These are phyloP conservation scores for Trichosporon asahii DNA, from an alignment of 1,284 basidiomycete genomes.

Conservation along the genomic window DNA sequence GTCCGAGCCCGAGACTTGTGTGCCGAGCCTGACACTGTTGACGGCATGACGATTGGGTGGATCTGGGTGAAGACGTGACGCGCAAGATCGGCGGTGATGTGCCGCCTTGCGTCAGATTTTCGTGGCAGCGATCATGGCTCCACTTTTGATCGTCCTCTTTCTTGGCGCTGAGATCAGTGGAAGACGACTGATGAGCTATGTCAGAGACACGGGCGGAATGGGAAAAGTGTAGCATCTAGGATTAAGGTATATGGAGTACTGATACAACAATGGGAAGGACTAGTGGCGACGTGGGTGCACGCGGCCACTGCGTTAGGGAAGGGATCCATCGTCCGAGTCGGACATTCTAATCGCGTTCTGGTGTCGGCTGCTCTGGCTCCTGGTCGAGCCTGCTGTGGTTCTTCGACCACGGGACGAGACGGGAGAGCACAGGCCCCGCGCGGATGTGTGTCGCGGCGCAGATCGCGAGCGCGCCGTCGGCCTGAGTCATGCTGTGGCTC, in stretches of 20 bases:
- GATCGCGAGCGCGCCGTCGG: conserved; percentile 13
- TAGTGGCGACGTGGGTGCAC: no score
- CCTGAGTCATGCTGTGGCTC: conserved; percentile 1
- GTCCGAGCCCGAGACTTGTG: no score
- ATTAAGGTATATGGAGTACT: not conserved
- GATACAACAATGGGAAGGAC: not conserved
- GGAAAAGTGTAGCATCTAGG: not conserved
- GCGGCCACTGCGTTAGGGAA: no score
- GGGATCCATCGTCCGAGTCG: not conserved
- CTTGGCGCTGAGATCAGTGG: no score
- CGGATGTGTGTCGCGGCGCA: conserved; percentile 18
- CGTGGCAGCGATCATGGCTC: not conserved
- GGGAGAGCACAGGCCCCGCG: conserved; percentile 4
- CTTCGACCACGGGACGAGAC: conserved; percentile 8
- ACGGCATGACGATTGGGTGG: no score
- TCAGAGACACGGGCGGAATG: not conserved
- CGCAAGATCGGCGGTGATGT: no score
- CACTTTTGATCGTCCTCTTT: no score
- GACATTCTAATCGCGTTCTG: not conserved
- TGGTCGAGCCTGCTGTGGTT: not conserved
- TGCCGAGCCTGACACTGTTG: not conserved
- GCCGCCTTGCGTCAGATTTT: not conserved
- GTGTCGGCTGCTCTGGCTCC: not conserved
- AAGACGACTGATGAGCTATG: no score
- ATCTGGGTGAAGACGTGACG: not conserved